A percentile compares a stretch with the other conserved stretches of the same genome.
Conservation (phyloP, 805 yeast species). For the Barnettozyma siamensis region DNA sequence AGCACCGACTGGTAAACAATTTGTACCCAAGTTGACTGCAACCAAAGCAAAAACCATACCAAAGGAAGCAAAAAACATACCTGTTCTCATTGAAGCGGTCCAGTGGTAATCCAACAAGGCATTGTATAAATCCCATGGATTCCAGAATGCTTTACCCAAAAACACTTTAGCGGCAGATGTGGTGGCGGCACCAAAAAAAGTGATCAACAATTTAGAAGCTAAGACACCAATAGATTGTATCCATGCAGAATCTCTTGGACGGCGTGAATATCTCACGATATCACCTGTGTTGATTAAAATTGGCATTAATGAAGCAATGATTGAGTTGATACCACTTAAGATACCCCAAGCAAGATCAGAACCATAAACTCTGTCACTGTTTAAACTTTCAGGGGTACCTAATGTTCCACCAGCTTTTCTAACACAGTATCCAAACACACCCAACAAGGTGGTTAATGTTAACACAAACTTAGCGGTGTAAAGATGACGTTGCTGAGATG, state of each 20-base stretch:
- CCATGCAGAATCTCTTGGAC: conserved; percentile 5
- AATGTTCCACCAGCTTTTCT: conserved; percentile 9
- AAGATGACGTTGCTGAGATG: conserved; percentile 2
- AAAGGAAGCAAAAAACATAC: conserved; percentile 2
- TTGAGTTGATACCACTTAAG: conserved; percentile 2
- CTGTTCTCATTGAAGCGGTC: conserved; percentile 2
- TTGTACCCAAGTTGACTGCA: conserved; percentile 4
- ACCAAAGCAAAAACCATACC: conserved; percentile 4
- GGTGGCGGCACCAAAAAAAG: conserved; percentile 5
- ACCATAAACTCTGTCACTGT: conserved; percentile 4
- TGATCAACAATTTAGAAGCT: conserved; percentile 1
- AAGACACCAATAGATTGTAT: conserved; percentile 2
- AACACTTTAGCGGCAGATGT: conserved; percentile 2
- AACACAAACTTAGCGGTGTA: conserved; percentile 1
- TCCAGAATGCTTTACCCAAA: conserved; percentile 3
- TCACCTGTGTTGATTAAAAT: conserved; percentile 4
- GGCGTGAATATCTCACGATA: conserved; percentile 4
- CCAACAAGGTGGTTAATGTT: conserved; percentile 18
- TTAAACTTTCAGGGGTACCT: conserved; percentile 5
- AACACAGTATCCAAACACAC: conserved; percentile 11
- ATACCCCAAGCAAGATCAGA: conserved; percentile 3
- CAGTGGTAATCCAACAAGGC: conserved; percentile 3
- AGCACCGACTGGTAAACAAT: conserved; percentile 6
- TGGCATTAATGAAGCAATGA: conserved; percentile 4
- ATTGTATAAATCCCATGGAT: conserved; percentile 4